Base-by-base conservation (phyloP, 1,284 basidiomycete genomes). In the Naganishia albida region DNA sequence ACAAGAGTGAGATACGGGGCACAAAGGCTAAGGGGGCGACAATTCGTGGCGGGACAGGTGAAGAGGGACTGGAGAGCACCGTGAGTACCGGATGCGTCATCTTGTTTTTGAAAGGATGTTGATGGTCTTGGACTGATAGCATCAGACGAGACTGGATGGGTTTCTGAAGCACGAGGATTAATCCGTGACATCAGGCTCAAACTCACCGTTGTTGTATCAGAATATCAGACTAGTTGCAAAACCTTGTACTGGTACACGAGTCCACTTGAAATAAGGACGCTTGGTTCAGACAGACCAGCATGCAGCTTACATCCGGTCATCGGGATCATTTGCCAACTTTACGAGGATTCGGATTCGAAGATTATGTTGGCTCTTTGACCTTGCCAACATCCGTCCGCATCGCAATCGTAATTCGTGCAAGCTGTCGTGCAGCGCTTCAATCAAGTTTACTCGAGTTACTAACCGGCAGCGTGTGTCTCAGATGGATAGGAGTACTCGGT, bases 101-200 rank as follows among this genome's bases (percentile, higher is more conserved):
- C 34, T 13, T 34, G 3, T n/a, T 30, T 30, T 2, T 2, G 23
- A 26, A 7, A 7, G 20, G 15, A 15, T 18, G 53, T 43, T 54
- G 39, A 28, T 28, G 18, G n/a, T 23, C n/a, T 43, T 20, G 23
- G n/a, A 18, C 1, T 34, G 13, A 51, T 16, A 50, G 63, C 51
- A 60, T 46, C 64, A 65, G 23, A 65, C 57, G 10, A 60, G 49
- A 12, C 23, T 65, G 50, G 64, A 65, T 42, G 56, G 51, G n/a
- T 65, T 65, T 26, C 18, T 65, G 18, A 54, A 60, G 34, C 48
- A 60, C 28, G 63, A 64, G 10, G 52, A 40, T 38, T 63, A 30
- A 42, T 20, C 25, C 16, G 10, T 7, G 30, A 50, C 3, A 44
- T 44, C 18, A n/a, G n/a, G n/a, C n/a, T n/a, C n/a, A n/a, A n/a